Evolutionary conservation across 106 monocot genomes (phyloP).

Genomic region (Dendrobium huoshanense): DNA sequence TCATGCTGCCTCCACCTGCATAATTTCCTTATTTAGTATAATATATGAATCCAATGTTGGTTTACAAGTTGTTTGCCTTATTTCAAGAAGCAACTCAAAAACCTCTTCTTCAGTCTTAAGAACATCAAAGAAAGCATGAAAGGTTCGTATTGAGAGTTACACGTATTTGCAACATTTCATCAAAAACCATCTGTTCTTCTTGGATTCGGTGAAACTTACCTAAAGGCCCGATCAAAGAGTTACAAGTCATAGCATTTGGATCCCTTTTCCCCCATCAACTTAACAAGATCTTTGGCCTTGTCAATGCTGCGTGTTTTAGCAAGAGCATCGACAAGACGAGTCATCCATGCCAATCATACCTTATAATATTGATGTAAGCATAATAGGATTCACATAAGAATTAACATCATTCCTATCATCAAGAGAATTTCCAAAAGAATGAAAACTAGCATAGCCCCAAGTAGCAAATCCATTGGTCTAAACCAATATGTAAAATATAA

Average conservation of each 20-base stretch:
- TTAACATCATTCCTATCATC: too few species aligned
- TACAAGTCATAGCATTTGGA: conserved; percentile 72
- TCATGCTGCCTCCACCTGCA: conserved; percentile 77
- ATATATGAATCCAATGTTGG: conserved; percentile 68
- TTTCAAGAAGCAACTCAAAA: conserved; percentile 51
- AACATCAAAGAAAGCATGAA: conserved; percentile 63
- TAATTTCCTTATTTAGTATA: conserved; percentile 89
- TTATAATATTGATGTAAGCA: too few species aligned
- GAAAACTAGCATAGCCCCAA: too few species aligned
- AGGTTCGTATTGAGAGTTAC: conserved; percentile 62
- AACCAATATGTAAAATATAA: too few species aligned
- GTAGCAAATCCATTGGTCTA: too few species aligned
- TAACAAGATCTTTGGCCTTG: conserved; percentile 46
- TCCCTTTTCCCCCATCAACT: conserved; percentile 65
- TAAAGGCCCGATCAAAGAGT: conserved; percentile 65
- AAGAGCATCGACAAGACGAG: conserved; percentile 47
- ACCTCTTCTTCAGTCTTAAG: conserved; percentile 49
- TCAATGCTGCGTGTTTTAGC: conserved; percentile 48
- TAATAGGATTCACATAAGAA: too few species aligned
- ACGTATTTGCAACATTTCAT: conserved; percentile 55
- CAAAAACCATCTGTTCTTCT: conserved; percentile 50
- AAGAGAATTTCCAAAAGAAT: too few species aligned
- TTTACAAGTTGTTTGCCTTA: conserved; percentile 41
- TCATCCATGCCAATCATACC: too few species aligned
- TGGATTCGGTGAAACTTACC: conserved; percentile 35